phyloP scores from a whole-genome alignment of 331 rosid species.

The Pyrus hybrid region DNA sequence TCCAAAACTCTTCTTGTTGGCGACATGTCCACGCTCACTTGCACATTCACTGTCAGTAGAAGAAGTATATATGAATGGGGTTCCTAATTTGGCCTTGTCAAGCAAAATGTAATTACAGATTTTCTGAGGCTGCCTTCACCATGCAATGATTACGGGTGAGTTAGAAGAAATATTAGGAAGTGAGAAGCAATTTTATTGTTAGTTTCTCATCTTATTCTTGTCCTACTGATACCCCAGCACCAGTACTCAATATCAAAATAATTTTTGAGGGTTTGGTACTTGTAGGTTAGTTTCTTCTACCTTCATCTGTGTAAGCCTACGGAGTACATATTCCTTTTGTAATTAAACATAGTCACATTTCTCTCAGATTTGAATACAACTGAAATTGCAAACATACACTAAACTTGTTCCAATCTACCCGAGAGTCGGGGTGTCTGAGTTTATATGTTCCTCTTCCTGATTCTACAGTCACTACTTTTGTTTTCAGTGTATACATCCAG shows the following conservation, averaged over 20 bases:
- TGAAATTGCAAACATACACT: too few species aligned
- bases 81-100: background rate
- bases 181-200: background rate
- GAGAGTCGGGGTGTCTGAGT: too few species aligned
- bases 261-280: background rate
- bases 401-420: too few species aligned
- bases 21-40: background rate
- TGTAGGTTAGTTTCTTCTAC: background rate
- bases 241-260: background rate
- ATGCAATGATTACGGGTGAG: background rate
- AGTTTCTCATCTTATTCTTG: background rate
- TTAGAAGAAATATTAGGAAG: background rate
- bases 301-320: background rate
- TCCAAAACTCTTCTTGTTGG: conserved; percentile 1
- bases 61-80: background rate
- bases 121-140: background rate
- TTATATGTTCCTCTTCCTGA: too few species aligned
- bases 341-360: too few species aligned
- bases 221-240: background rate
- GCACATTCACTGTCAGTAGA: background rate
- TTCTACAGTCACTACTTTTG: too few species aligned
- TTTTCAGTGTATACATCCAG: too few species aligned
- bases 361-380: too few species aligned
- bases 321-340: background rate
- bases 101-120: too few species aligned